Conservation (phyloP, 2,329 filamentous ascomycete genomes). For the Penicillium sp. region DNA sequence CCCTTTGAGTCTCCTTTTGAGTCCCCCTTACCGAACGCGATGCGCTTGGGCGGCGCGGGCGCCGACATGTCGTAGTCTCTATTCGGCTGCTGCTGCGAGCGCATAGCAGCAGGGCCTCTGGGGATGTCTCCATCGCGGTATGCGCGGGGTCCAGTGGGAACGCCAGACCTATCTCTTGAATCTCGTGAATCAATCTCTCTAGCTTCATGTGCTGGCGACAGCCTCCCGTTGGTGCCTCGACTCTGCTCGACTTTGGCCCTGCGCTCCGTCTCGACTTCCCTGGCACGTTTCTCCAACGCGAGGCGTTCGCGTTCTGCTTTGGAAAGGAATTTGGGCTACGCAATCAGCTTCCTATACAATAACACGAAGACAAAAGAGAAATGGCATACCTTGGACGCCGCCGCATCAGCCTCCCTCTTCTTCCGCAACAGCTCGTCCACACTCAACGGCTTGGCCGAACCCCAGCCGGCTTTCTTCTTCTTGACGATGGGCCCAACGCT, state of each 20-base stretch:
- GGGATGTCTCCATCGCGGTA: slow-evolving; percentile 53
- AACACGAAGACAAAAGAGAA: neutral
- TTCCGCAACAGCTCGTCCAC: slow-evolving; percentile 81
- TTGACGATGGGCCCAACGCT: slow-evolving; percentile 33
- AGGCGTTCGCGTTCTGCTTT: slow-evolving; percentile 77
- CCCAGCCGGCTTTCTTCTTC: slow-evolving; percentile 55
- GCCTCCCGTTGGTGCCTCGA: slow-evolving; percentile 20
- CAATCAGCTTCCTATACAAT: slow-evolving; percentile 19
- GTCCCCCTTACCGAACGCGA: slow-evolving; percentile 24
- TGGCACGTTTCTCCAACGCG: slow-evolving; percentile 70
- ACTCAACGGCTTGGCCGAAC: slow-evolving; percentile 58
- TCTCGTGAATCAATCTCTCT: slow-evolving; percentile 10
- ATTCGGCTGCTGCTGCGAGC: slow-evolving; percentile 37
- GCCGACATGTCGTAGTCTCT: slow-evolving; percentile 52
- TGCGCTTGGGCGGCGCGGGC: slow-evolving; percentile 39
- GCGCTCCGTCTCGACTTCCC: slow-evolving; percentile 64
- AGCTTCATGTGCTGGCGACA: slow-evolving; percentile 5
- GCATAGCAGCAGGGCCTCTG: slow-evolving; percentile 50
- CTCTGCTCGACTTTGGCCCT: slow-evolving; percentile 44
- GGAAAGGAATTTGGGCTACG: slow-evolving; percentile 74
- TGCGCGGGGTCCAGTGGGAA: slow-evolving; percentile 70
- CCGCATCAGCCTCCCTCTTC: slow-evolving; percentile 81
- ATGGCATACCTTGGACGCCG: slow-evolving; percentile 63
- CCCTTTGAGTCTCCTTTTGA: slow-evolving; percentile 38
- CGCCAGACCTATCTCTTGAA: slow-evolving; percentile 23